Evolutionary conservation across 139 green algal genomes (phyloP), one percentile per base, ranked within the genome.

Genomic region (Micractinium conductrix): DNA sequence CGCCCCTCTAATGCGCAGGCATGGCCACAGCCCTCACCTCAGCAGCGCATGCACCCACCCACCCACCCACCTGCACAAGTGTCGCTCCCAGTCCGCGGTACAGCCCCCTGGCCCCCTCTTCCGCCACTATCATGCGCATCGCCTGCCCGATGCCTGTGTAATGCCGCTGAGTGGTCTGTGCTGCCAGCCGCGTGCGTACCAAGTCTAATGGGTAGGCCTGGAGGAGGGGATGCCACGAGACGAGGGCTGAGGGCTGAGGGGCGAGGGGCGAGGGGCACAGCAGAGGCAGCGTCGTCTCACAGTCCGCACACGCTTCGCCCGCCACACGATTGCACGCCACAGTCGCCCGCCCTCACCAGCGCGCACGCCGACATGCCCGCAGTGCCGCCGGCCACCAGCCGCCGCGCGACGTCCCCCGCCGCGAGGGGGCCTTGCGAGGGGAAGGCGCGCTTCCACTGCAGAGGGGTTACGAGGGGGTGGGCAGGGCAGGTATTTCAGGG

Each of bases 191-290:
- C 9, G 97, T 99, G 37, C 97, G 92, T 17, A 99, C 89, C 22
- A 99, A 88, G 87, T 99, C 97, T 48, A 99, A 80, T 0, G 96
- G 96, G 86, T 99, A 99, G 0, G 94, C 94, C 93, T 94, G 84
- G 30, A 50, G 44, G 33, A 10, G 83, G 43, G 2, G n/a, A 22
- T 38, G 1, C 50, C 30, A 24, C 30, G 74, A 6, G 28, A 30
- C 9, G 55, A 48, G 45, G 60, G 19, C n/a, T 30, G 35, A 5
- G n/a, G 68, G 45, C 30, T 30, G 69, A 43, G 45, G 69, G 21
- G 53, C 6, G 28, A 22, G 38, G 83, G 9, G 21, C 16, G 14
- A 4, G 45, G 45, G n/a, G n/a, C n/a, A n/a, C n/a, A n/a, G n/a
- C n/a, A n/a, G n/a, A n/a, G n/a, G n/a, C n/a, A n/a, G n/a, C n/a